phyloP scores from a whole-genome alignment of 345 rosid species.

The Jatropha curcas region DNA sequence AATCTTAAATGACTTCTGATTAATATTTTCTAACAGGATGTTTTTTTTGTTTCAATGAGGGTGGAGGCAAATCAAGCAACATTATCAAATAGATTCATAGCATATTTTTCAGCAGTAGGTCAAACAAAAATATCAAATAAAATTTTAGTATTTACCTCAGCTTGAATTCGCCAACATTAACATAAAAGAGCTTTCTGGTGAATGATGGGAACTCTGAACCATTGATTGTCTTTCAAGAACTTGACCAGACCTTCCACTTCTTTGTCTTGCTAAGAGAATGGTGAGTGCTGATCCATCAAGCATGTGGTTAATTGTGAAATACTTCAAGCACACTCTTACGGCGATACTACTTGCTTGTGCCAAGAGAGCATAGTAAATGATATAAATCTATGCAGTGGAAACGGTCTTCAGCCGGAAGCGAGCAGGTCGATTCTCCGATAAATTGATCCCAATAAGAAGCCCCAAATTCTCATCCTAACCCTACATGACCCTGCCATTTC shows the following conservation, averaged over 20 bases:
- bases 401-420: no score
- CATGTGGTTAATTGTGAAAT: no score
- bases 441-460: slow-evolving; percentile 43
- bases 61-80: no score
- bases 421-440: slow-evolving; percentile 33
- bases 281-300: slow-evolving; percentile 60
- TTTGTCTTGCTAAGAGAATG: slow-evolving; percentile 48
- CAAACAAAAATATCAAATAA: no score
- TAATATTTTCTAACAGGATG: no score
- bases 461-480: slow-evolving; percentile 39
- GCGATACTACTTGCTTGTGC: no score
- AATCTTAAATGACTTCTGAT: no score
- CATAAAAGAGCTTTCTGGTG: slow-evolving; percentile 11
- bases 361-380: slow-evolving; percentile 50
- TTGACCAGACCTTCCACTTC: slow-evolving; percentile 58
- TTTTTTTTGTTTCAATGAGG: no score
- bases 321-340: no score
- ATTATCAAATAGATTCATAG: no score
- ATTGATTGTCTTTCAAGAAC: slow-evolving; percentile 45
- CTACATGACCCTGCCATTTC: slow-evolving; percentile 54
- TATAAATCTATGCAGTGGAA: slow-evolving; percentile 53
- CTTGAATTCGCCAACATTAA: slow-evolving; percentile 15
- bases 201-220: slow-evolving; percentile 47
- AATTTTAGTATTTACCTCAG: background rate
- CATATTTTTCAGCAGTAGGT: no score